Conservation (phyloP, 306 rosid genomes). For the Cicer judaicum region DNA sequence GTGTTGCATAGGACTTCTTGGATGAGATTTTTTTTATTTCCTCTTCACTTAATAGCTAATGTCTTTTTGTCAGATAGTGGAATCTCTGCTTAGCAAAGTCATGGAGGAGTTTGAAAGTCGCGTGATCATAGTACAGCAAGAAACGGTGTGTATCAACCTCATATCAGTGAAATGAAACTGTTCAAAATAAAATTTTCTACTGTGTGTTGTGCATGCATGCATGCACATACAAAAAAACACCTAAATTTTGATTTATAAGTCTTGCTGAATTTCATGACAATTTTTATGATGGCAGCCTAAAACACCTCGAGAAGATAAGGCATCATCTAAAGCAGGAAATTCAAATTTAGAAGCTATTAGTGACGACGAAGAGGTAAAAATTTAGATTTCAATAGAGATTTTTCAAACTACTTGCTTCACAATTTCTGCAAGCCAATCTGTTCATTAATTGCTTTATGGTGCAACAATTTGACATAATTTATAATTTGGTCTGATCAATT, state of each 20-base stretch:
- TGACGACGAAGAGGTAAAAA: conserved; percentile 61
- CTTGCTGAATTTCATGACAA: conserved; percentile 18
- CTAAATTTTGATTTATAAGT: conserved; percentile 13
- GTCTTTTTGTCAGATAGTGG: conserved; percentile 67
- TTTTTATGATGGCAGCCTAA: conserved; percentile 51
- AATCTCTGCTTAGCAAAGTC: conserved; percentile 74
- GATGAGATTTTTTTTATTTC: neutral
- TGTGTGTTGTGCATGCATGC: neutral
- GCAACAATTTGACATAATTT: conserved; percentile 10
- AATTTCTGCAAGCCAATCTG: conserved; percentile 2
- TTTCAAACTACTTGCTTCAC: conserved; percentile 13
- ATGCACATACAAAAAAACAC: neutral
- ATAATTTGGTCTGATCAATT: conserved; percentile 24
- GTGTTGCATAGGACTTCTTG: neutral
- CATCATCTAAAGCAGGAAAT: conserved; percentile 38
- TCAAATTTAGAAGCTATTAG: conserved; percentile 48
- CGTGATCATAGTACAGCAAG: conserved; percentile 53
- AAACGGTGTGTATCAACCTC: conserved; percentile 53
- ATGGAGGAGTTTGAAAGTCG: conserved; percentile 85
- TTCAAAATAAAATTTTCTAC: neutral
- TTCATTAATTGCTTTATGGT: conserved; percentile 14
- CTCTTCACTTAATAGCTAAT: conserved; percentile 8
- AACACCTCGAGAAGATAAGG: conserved; percentile 53
- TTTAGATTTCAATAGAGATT: conserved; percentile 38
- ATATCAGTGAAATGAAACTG: conserved; percentile 3